Percentiles rank a stretch among this genome's conserved stretches.
Conservation (phyloP, 108 stramenopile genomes). For the Cyclostephanos invisitatus region DNA sequence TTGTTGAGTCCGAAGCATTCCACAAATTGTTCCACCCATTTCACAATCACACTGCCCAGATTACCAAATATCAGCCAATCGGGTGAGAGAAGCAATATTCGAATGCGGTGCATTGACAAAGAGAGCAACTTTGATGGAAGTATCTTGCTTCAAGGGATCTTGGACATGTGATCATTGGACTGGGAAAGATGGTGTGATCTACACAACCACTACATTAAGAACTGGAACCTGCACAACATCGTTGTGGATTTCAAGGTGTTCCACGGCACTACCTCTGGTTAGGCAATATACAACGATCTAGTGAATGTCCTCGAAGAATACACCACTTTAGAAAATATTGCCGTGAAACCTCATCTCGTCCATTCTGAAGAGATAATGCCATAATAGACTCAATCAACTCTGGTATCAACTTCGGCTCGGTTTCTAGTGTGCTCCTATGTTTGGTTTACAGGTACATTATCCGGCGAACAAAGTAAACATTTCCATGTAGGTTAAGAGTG, state of each 20-base stretch:
- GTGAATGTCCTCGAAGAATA: too few relatives aligned
- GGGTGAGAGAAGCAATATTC: not conserved
- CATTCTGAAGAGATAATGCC: too few relatives aligned
- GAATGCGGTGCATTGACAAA: not conserved
- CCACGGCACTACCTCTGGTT: too few relatives aligned
- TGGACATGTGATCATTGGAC: conserved; percentile 5
- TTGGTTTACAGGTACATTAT: too few relatives aligned
- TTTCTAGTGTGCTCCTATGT: too few relatives aligned
- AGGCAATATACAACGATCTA: conserved; percentile 1
- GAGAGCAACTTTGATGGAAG: not conserved
- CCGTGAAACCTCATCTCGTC: too few relatives aligned
- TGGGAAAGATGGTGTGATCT: not conserved
- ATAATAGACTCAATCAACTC: too few relatives aligned
- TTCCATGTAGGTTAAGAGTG: too few relatives aligned
- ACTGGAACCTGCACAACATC: not conserved
- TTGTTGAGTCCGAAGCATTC: not conserved
- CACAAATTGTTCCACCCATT: not conserved
- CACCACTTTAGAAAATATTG: too few relatives aligned
- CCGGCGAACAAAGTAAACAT: too few relatives aligned
- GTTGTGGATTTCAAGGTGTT: not conserved
- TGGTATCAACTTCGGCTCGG: too few relatives aligned
- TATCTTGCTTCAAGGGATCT: not conserved
- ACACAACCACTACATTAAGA: conserved; percentile 1
- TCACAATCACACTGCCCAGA: not conserved
- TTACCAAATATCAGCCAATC: not conserved